These are phyloP conservation scores for Xylariaceae sp. DNA, from an alignment of 2,329 filamentous ascomycete species.

Conservation along the genomic window DNA sequence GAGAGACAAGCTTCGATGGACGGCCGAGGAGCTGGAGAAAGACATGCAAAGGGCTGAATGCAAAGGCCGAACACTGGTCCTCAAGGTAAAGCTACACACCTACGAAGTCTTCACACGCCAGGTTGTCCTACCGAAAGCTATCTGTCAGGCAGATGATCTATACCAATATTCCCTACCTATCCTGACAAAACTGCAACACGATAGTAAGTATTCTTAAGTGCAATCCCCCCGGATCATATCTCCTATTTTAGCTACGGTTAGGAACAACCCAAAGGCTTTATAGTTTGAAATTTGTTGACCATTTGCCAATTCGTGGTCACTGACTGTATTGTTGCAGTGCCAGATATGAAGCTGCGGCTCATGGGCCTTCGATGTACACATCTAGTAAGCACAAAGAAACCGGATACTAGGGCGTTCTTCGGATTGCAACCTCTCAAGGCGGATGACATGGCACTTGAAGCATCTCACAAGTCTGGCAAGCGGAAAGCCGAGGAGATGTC, in stretches of 20 bases:
- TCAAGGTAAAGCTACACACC: conserved; percentile 94
- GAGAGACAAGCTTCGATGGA: conserved; percentile 78
- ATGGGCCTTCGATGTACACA: conserved; percentile 91
- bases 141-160: conserved; percentile 78
- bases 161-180: conserved; percentile 85
- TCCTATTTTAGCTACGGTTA: not conserved
- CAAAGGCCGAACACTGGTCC: conserved; percentile 87
- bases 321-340: conserved; percentile 48
- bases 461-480: conserved; percentile 36
- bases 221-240: not conserved
- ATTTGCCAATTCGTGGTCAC: not conserved
- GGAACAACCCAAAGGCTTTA: not conserved
- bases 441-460: conserved; percentile 31
- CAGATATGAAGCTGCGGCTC: conserved; percentile 78
- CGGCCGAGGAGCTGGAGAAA: conserved; percentile 84
- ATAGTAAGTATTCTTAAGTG: conserved; percentile 50
- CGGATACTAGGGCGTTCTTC: conserved; percentile 80
- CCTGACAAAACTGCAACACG: conserved; percentile 81
- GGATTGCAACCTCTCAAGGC: conserved; percentile 58
- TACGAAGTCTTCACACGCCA: conserved; percentile 92
- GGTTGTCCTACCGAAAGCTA: conserved; percentile 73
- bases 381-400: conserved; percentile 84
- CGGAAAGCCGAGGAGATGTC: conserved; percentile 60
- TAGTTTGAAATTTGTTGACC: not conserved
- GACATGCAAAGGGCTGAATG: conserved; percentile 81